phyloP scores from a whole-genome alignment of 2,329 filamentous ascomycete species.

The Xylariomycetidae sp. region DNA sequence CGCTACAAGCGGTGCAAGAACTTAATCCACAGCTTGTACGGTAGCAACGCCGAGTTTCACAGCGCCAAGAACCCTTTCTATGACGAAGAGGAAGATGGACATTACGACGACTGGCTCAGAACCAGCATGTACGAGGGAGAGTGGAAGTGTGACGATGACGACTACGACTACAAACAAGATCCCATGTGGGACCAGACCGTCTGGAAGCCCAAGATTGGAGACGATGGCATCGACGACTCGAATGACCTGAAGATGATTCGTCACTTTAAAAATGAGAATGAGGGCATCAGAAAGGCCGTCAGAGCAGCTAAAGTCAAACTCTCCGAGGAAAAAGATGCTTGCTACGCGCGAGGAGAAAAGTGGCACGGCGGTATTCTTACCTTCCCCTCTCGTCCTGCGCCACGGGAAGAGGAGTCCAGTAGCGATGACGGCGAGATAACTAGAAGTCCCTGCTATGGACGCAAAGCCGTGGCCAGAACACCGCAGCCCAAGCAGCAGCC shows the following conservation, averaged over 20 bases:
- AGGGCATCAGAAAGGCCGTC: no score
- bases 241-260: slow-evolving; percentile 2
- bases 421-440: no score
- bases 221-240: slow-evolving; percentile 7
- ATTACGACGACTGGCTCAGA: not conserved
- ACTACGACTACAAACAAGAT: not conserved
- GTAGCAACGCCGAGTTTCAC: not conserved
- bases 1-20: not conserved
- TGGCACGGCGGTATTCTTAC: no score
- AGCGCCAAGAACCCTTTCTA: not conserved
- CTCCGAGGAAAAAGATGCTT: no score
- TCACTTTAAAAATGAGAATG: no score
- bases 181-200: not conserved
- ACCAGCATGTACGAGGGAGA: not conserved
- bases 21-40: slow-evolving; percentile 1
- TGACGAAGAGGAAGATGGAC: not conserved
- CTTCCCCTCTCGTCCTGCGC: no score
- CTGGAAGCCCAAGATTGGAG: slow-evolving; percentile 6
- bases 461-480: no score
- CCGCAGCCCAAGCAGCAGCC: no score
- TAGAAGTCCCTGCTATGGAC: no score
- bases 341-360: no score
- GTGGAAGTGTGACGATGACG: not conserved
- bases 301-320: no score
- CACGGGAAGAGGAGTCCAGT: no score